These are phyloP conservation scores for Xylaria sp. DNA, from an alignment of 2,329 filamentous ascomycete genomes.

Conservation along the genomic window DNA sequence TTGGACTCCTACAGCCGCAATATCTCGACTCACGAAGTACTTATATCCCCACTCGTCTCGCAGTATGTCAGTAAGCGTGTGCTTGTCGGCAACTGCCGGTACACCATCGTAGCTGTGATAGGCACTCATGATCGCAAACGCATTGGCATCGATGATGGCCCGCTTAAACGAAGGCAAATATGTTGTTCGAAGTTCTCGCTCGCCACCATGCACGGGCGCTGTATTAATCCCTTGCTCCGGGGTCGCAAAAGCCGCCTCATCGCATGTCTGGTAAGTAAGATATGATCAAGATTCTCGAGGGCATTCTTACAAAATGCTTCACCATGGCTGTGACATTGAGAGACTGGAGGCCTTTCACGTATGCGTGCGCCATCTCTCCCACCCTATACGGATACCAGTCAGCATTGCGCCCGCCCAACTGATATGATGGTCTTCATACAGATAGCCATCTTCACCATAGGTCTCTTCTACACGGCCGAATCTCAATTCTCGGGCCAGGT, in stretches of 20 bases:
- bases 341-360: slow-evolving; percentile 54
- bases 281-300: slow-evolving; percentile 1
- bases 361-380: slow-evolving; percentile 61
- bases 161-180: slow-evolving; percentile 59
- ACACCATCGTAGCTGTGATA: slow-evolving; percentile 72
- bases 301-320: slow-evolving; percentile 59
- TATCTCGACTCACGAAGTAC: slow-evolving; percentile 49
- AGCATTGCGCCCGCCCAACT: slow-evolving; percentile 1
- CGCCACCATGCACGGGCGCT: slow-evolving; percentile 50
- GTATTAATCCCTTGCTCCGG: slow-evolving; percentile 71
- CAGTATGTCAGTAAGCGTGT: slow-evolving; percentile 63
- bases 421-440: slow-evolving; percentile 34
- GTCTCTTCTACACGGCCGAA: slow-evolving; percentile 72
- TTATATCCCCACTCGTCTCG: slow-evolving; percentile 68
- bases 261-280: not conserved
- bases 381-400: slow-evolving; percentile 29
- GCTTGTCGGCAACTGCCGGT: slow-evolving; percentile 59
- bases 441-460: slow-evolving; percentile 62
- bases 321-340: slow-evolving; percentile 64
- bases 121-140: slow-evolving; percentile 65
- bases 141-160: slow-evolving; percentile 64
- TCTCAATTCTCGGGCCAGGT: slow-evolving; percentile 65
- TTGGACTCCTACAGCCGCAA: slow-evolving; percentile 8
- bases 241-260: slow-evolving; percentile 53
- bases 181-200: slow-evolving; percentile 50